Conservation (phyloP, 2,329 filamentous ascomycete species). For the Aspergillus quadrilineatus region DNA sequence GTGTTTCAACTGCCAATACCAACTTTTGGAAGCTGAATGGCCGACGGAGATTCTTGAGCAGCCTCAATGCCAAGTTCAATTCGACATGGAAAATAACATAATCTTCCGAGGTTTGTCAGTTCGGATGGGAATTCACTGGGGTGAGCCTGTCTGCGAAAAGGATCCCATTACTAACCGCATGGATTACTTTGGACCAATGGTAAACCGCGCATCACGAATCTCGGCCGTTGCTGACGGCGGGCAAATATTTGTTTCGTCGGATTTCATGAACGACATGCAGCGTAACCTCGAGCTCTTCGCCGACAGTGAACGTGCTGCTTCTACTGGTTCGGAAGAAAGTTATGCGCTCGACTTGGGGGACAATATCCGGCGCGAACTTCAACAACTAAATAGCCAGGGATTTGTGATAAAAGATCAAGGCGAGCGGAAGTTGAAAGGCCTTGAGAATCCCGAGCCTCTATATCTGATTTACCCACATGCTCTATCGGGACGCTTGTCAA, state of each 20-base stretch:
- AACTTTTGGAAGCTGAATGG: conserved; percentile 86
- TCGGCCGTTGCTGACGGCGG: conserved; percentile 93
- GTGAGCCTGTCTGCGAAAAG: conserved; percentile 87
- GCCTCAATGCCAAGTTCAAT: conserved; percentile 76
- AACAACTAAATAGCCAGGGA: conserved; percentile 82
- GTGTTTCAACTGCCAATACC: conserved; percentile 91
- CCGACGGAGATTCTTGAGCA: conserved; percentile 89
- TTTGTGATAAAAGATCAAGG: conserved; percentile 97
- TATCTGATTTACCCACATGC: conserved; percentile 94
- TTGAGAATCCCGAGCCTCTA: conserved; percentile 94
- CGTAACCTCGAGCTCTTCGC: conserved; percentile 85
- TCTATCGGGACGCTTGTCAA: conserved; percentile 66
- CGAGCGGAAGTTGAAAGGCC: conserved; percentile 89
- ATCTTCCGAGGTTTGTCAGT: conserved; percentile 95
- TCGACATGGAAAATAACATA: conserved; percentile 78
- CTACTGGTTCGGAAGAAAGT: conserved; percentile 68
- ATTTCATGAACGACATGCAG: conserved; percentile 96
- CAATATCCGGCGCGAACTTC: conserved; percentile 81
- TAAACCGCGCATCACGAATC: conserved; percentile 93
- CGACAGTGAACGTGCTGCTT: conserved; percentile 72
- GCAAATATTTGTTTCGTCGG: conserved; percentile 93
- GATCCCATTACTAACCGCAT: conserved; percentile 96
- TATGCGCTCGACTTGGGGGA: conserved; percentile 75
- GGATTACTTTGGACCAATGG: conserved; percentile 99
- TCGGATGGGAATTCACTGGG: conserved; percentile 96